Conservation (phyloP, 306 rosid genomes). For the Acacia confusa region DNA sequence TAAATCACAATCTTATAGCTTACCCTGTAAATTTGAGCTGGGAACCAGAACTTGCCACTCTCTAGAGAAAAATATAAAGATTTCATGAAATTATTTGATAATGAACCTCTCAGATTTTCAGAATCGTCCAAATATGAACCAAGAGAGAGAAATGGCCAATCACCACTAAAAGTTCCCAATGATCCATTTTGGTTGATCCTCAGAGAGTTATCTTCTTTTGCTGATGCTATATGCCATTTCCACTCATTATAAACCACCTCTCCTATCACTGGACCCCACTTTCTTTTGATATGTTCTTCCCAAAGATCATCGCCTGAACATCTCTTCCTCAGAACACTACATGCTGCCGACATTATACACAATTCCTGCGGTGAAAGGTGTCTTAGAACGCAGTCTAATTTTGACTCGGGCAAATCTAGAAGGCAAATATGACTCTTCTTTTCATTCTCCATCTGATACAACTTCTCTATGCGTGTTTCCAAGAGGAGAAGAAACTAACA, state of each 20-base stretch:
- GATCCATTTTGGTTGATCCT: constrained; percentile 36
- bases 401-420: constrained; percentile 65
- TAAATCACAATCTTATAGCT: neutral
- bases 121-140: constrained; percentile 36
- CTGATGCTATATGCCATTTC: constrained; percentile 40
- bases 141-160: constrained; percentile 41
- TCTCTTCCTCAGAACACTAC: constrained; percentile 48
- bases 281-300: constrained; percentile 49
- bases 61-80: constrained; percentile 63
- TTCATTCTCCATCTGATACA: constrained; percentile 35
- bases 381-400: constrained; percentile 58
- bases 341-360: constrained; percentile 51
- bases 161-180: constrained; percentile 33
- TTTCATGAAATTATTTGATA: constrained; percentile 44
- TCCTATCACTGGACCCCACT: constrained; percentile 62
- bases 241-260: constrained; percentile 54
- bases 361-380: constrained; percentile 64
- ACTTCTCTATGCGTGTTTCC: neutral
- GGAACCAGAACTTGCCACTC: constrained; percentile 70
- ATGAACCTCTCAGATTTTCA: constrained; percentile 25
- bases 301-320: constrained; percentile 62
- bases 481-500: neutral
- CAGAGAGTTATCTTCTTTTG: constrained; percentile 32
- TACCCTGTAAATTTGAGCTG: constrained; percentile 79
- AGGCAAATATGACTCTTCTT: constrained; percentile 33